Evolutionary conservation across 768 basidiomycete genomes (phyloP).

Genomic region (Phaffia australis): DNA sequence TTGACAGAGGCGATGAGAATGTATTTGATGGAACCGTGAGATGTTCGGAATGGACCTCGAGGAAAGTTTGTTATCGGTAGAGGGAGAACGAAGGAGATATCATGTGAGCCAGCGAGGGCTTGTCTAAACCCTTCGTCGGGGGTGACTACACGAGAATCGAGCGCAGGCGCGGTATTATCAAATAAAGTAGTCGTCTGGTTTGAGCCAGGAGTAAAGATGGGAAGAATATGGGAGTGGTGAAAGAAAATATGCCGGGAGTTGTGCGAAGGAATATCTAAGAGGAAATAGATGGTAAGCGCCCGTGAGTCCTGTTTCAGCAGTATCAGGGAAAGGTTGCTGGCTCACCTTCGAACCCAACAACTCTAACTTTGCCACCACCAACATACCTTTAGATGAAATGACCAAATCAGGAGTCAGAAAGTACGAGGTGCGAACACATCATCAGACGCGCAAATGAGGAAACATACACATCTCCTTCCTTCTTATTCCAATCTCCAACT

Average conservation of each 20-base stretch:
- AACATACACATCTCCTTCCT: constrained; percentile 44
- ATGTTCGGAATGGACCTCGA: constrained; percentile 48
- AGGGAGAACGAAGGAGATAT: constrained; percentile 60
- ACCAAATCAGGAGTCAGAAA: no score
- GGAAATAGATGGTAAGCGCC: not conserved
- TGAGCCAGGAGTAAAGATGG: constrained; percentile 31
- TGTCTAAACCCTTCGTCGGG: constrained; percentile 32
- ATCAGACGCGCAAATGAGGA: no score
- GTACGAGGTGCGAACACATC: no score
- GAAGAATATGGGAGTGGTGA: constrained; percentile 53
- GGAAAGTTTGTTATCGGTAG: constrained; percentile 50
- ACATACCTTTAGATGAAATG: constrained; percentile 39
- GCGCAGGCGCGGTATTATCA: constrained; percentile 30
- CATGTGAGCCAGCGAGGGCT: constrained; percentile 56
- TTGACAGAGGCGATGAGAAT: constrained; percentile 56
- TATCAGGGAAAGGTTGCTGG: not conserved
- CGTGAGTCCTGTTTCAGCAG: constrained; percentile 1
- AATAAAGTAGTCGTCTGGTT: constrained; percentile 39
- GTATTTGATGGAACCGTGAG: constrained; percentile 47
- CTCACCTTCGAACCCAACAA: constrained; percentile 72
- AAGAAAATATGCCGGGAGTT: constrained; percentile 69
- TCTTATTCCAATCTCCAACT: constrained; percentile 51
- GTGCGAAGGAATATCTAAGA: constrained; percentile 43
- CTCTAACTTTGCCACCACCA: constrained; percentile 62
- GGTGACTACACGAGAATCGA: constrained; percentile 20